A percentile compares a stretch with the other conserved stretches of the same genome.
phyloP scores from a whole-genome alignment of 2,329 filamentous ascomycete species.

The Onygena corvina region DNA sequence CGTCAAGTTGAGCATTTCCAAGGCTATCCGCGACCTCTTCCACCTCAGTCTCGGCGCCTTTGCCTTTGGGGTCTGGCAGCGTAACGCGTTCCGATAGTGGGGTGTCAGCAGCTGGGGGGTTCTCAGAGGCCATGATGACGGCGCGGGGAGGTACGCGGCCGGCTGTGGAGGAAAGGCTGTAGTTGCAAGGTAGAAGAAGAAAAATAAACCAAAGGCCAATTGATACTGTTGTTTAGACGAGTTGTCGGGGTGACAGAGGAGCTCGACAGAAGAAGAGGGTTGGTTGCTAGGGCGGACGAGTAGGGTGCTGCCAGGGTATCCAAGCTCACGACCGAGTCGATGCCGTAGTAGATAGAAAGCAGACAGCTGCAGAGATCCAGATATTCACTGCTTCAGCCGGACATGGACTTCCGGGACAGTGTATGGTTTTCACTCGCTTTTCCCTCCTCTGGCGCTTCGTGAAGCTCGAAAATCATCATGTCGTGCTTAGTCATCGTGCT shows the following conservation, averaged over 20 bases:
- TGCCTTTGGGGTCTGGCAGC: constrained; percentile 26
- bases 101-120: constrained; percentile 22
- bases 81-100: constrained; percentile 41
- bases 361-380: neutral
- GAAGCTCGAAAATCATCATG: neutral
- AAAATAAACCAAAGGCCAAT: neutral
- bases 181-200: neutral
- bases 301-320: neutral
- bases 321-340: neutral
- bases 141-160: neutral
- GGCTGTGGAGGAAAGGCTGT: neutral
- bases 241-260: neutral
- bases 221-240: neutral
- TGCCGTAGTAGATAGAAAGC: neutral
- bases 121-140: constrained; percentile 30
- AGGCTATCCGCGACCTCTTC: constrained; percentile 9
- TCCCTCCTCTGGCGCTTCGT: neutral
- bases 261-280: neutral
- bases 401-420: neutral
- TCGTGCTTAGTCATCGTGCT: neutral
- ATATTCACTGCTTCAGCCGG: neutral
- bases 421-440: neutral
- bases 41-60: neutral
- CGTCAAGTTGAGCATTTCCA: constrained; percentile 28
- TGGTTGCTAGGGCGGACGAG: neutral